Percentiles rank a stretch among this genome's conserved stretches.
phyloP scores from a whole-genome alignment of 2,329 filamentous ascomycete species.

The Ophiobolus disseminans region DNA sequence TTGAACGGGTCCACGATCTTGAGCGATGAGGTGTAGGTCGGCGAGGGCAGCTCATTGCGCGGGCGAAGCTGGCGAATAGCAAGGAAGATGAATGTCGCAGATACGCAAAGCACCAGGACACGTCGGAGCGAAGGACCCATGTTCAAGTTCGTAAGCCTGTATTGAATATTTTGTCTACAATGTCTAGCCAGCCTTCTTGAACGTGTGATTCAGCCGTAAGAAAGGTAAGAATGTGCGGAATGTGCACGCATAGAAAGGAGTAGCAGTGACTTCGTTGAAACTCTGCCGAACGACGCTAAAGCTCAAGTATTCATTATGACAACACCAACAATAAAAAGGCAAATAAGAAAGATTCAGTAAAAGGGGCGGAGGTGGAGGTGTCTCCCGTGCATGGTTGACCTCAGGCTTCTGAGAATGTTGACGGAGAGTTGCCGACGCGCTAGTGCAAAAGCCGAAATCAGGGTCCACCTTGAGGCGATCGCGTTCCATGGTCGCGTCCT shows the following conservation, averaged over 20 bases:
- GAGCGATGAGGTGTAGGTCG: constrained; percentile 32
- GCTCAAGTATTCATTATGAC: too few relatives aligned
- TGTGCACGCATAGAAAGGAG: background rate
- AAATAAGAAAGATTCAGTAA: background rate
- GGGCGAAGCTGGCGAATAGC: constrained; percentile 39
- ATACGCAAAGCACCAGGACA: constrained; percentile 35
- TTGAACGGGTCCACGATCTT: constrained; percentile 37
- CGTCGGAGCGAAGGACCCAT: constrained; percentile 43
- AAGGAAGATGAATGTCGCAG: constrained; percentile 36
- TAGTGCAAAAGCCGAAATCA: background rate
- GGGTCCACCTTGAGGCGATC: constrained; percentile 5
- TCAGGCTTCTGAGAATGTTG: background rate
- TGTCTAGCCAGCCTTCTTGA: background rate
- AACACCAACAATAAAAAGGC: background rate
- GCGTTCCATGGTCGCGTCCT: background rate
- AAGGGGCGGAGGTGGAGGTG: too few relatives aligned
- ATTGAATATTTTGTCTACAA: background rate
- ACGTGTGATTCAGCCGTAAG: background rate
- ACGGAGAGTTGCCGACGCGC: background rate
- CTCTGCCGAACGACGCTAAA: too few relatives aligned
- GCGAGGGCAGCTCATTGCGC: constrained; percentile 24
- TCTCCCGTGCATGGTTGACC: constrained; percentile 11
- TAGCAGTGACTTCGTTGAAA: too few relatives aligned
- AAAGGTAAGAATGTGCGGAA: background rate
- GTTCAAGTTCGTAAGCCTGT: too few relatives aligned